Conservation (phyloP, 2,329 filamentous ascomycete genomes). For the Fulvia fulva region DNA sequence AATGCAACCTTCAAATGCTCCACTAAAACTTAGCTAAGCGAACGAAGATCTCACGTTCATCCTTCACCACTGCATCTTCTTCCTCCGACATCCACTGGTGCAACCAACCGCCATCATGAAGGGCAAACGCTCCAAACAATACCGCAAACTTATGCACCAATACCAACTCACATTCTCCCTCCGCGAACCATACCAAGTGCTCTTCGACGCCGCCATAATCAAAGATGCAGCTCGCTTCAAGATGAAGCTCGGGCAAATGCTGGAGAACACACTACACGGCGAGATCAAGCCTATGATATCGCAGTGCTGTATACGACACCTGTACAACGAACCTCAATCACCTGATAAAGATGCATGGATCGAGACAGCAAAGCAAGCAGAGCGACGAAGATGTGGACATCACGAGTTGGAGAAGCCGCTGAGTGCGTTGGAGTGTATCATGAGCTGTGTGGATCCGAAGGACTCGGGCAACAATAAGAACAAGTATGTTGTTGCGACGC, state of each 20-base stretch:
- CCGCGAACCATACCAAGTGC: constrained; percentile 88
- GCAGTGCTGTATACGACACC: constrained; percentile 74
- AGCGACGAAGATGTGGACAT: constrained; percentile 74
- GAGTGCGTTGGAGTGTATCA: constrained; percentile 65
- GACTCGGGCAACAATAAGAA: constrained; percentile 68
- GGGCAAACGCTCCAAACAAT: constrained; percentile 67
- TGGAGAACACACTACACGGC: constrained; percentile 81
- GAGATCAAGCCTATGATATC: constrained; percentile 83
- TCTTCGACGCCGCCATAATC: constrained; percentile 83
- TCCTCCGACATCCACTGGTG: constrained; percentile 3
- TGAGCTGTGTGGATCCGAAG: constrained; percentile 75
- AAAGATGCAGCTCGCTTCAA: constrained; percentile 77
- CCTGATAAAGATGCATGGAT: constrained; percentile 57
- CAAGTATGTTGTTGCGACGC: constrained; percentile 72
- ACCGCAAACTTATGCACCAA: constrained; percentile 89
- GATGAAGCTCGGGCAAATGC: constrained; percentile 75
- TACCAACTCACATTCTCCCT: constrained; percentile 86
- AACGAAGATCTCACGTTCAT: not conserved
- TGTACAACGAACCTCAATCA: constrained; percentile 53
- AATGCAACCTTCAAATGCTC: not conserved
- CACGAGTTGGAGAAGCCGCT: constrained; percentile 70
- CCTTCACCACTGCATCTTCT: constrained; percentile 2
- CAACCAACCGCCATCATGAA: constrained; percentile 51
- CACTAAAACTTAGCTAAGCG: not conserved
- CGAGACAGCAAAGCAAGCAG: constrained; percentile 68